Evolutionary conservation across 305 asterid genomes (phyloP).

Genomic region (Nicotiana rustica): DNA sequence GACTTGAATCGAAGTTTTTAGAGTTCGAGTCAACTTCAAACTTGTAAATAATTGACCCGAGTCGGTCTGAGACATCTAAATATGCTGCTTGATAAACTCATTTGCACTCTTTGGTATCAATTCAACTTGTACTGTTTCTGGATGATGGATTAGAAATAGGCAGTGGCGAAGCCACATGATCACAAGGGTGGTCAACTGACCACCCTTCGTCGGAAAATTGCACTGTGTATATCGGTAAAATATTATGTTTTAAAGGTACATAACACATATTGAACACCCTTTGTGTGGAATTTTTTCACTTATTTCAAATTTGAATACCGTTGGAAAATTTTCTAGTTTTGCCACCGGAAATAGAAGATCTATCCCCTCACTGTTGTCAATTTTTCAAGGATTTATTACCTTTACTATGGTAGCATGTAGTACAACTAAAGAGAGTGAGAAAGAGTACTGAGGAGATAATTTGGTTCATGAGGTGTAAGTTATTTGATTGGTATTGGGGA

Average conservation of each 20-base stretch:
- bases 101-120: background rate
- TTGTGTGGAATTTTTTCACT: no score
- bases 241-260: no score
- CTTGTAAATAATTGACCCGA: background rate
- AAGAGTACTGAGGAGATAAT: conserved; percentile 22
- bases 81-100: background rate
- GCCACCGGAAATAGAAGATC: background rate
- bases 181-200: no score
- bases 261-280: no score
- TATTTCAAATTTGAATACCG: no score
- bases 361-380: background rate
- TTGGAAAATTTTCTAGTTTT: no score
- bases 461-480: background rate
- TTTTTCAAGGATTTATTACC: conserved; percentile 19
- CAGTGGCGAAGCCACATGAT: no score
- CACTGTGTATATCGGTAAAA: no score
- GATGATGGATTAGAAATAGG: background rate
- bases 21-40: background rate
- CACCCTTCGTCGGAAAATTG: no score
- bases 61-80: background rate
- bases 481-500: conserved; percentile 5
- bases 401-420: background rate
- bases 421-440: background rate
- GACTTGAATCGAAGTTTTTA: background rate
- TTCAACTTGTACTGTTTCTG: background rate